Evolutionary conservation across 176 grass and related monocot species (phyloP).

Genomic region (Juncus inflexus): DNA sequence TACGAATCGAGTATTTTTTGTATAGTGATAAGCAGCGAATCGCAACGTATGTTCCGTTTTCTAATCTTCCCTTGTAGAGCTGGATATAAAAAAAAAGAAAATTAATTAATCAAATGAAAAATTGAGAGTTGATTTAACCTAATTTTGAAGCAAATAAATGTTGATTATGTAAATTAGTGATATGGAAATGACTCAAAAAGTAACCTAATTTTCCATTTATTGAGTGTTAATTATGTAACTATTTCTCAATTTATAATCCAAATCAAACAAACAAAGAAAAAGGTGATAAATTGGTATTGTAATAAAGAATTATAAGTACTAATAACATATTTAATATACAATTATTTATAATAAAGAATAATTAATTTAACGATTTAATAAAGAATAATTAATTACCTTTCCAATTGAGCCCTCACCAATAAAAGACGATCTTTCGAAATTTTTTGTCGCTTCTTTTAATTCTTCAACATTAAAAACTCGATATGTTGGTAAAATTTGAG

Average conservation of each 20-base stretch:
- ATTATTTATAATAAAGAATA: constrained; percentile 6
- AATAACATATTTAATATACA: not conserved
- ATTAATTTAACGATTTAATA: not conserved
- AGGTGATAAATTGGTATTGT: too few relatives aligned
- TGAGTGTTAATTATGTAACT: not conserved
- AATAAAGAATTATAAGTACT: too few relatives aligned
- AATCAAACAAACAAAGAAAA: not conserved
- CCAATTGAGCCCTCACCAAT: constrained; percentile 94
- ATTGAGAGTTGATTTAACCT: too few relatives aligned
- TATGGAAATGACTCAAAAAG: constrained; percentile 11
- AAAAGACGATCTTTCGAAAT: constrained; percentile 60
- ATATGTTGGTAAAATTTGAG: constrained; percentile 62
- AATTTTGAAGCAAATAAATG: not conserved
- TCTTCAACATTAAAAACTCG: constrained; percentile 81
- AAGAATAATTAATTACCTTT: constrained; percentile 46
- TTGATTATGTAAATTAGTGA: not conserved
- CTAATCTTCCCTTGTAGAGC: constrained; percentile 89
- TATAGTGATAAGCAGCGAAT: constrained; percentile 89
- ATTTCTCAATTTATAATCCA: constrained; percentile 14
- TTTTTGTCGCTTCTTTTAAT: constrained; percentile 85
- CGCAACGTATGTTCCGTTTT: constrained; percentile 71
- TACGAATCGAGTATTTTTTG: constrained; percentile 82
- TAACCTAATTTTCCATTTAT: constrained; percentile 8
- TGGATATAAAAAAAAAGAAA: constrained; percentile 42
- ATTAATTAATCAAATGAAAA: too few relatives aligned